A percentile compares a stretch with the other conserved stretches of the same genome.
phyloP scores from a whole-genome alignment of 495 filamentous ascomycete species.

The Aspergillus nidulans region DNA sequence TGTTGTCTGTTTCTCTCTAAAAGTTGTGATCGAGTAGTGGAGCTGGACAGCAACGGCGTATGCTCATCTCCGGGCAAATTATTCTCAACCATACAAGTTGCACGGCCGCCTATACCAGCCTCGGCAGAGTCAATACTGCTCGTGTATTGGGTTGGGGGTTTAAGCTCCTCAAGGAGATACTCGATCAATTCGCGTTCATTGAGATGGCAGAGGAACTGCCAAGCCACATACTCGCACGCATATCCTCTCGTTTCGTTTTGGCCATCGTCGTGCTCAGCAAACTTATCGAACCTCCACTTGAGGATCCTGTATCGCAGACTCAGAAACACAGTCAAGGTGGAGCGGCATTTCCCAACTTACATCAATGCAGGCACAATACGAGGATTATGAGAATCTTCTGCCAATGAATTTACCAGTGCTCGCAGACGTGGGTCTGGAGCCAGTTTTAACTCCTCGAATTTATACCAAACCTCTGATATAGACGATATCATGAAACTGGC shows the following conservation, averaged over 20 bases:
- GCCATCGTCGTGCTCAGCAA: conserved; percentile 61
- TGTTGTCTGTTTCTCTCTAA: conserved; percentile 17
- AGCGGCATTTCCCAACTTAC: conserved; percentile 40
- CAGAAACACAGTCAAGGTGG: neutral
- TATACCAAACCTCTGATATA: conserved; percentile 59
- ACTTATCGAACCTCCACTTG: conserved; percentile 68
- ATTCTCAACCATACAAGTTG: conserved; percentile 3
- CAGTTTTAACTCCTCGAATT: conserved; percentile 75
- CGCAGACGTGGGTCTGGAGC: conserved; percentile 61
- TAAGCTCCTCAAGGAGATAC: conserved; percentile 77
- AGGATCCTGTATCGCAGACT: conserved; percentile 52
- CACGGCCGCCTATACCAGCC: conserved; percentile 19
- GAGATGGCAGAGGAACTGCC: conserved; percentile 76
- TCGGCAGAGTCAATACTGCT: conserved; percentile 24
- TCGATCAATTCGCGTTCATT: conserved; percentile 79
- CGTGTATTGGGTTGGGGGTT: conserved; percentile 14
- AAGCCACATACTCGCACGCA: conserved; percentile 89
- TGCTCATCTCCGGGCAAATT: conserved; percentile 18
- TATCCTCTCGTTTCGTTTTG: conserved; percentile 71
- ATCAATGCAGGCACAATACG: conserved; percentile 74
- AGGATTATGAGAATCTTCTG: conserved; percentile 61
- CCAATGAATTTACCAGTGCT: conserved; percentile 61
- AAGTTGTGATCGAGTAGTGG: conserved; percentile 21
- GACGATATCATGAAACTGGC: conserved; percentile 61
- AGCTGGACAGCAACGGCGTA: conserved; percentile 28